Conservation (phyloP, 495 filamentous ascomycete species). For the Penicillium cataractarum region DNA sequence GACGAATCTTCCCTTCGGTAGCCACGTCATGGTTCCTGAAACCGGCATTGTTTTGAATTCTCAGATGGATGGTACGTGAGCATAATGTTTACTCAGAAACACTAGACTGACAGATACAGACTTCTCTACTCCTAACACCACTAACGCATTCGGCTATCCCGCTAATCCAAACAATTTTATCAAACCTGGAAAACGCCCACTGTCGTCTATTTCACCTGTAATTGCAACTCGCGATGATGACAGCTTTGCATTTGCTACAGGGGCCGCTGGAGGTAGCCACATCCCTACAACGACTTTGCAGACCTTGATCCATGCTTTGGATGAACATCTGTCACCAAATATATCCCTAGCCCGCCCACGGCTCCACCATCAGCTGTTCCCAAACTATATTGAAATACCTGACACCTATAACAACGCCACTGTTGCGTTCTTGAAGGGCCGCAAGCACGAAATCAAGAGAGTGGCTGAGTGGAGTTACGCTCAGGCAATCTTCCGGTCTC, state of each 20-base stretch:
- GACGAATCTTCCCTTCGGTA: background rate
- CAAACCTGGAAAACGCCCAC: background rate
- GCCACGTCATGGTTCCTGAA: background rate
- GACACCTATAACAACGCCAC: background rate
- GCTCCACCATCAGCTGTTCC: background rate
- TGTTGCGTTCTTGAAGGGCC: background rate
- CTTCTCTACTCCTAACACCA: background rate
- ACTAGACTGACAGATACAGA: background rate
- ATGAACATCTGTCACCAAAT: background rate
- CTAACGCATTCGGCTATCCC: background rate
- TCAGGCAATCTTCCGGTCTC: background rate
- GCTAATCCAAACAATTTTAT: background rate
- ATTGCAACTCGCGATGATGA: background rate
- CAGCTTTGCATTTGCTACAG: background rate
- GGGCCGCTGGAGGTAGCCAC: background rate
- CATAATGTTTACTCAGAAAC: background rate
- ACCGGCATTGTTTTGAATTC: background rate
- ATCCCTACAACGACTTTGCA: background rate
- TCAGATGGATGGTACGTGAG: background rate
- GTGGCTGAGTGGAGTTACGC: background rate
- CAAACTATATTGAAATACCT: background rate
- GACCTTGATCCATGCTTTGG: background rate
- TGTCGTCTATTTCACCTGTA: background rate
- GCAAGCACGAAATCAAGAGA: background rate
- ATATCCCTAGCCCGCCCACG: background rate